A percentile compares a stretch with the other conserved stretches of the same genome.
These are phyloP conservation scores for Fusarium lateritium DNA, from an alignment of 2,329 filamentous ascomycete genomes.

Conservation along the genomic window DNA sequence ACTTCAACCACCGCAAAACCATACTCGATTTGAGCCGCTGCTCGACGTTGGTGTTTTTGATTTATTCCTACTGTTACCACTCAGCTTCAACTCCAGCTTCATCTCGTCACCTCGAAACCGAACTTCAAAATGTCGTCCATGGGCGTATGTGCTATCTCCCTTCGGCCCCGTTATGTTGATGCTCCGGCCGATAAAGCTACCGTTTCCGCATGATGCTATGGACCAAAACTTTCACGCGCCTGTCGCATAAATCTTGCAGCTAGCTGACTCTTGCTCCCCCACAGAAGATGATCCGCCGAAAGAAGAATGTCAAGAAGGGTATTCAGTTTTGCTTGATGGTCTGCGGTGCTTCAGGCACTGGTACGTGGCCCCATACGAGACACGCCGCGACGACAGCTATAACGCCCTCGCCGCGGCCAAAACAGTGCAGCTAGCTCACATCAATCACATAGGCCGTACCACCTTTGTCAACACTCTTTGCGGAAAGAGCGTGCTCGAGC, in stretches of 20 bases:
- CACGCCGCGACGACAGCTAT: constrained; percentile 26
- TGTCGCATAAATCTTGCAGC: constrained; percentile 26
- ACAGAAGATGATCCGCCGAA: constrained; percentile 96
- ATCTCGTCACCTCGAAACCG: constrained; percentile 33
- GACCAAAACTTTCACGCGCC: constrained; percentile 36
- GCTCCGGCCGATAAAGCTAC: constrained; percentile 45
- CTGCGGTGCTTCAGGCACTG: constrained; percentile 98
- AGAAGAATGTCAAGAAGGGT: constrained; percentile 99
- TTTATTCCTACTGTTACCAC: constrained; percentile 37
- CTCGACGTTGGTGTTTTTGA: constrained; percentile 43
- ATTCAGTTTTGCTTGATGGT: constrained; percentile 99
- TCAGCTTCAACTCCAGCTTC: constrained; percentile 35
- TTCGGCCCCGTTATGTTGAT: constrained; percentile 33
- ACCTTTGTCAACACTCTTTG: constrained; percentile 99
- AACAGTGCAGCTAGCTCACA: constrained; percentile 41
- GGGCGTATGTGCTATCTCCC: constrained; percentile 51
- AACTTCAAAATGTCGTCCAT: constrained; percentile 53
- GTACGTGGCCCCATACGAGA: constrained; percentile 67
- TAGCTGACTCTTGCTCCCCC: constrained; percentile 49
- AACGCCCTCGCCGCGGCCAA: constrained; percentile 26
- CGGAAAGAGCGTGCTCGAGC: constrained; percentile 89
- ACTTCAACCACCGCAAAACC: constrained; percentile 50
- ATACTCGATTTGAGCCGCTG: constrained; percentile 45
- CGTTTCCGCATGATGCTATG: constrained; percentile 33
- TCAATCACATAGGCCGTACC: constrained; percentile 80